These are phyloP conservation scores for Brettanomyces anomalus DNA, from an alignment of 805 yeast species.

Conservation along the genomic window DNA sequence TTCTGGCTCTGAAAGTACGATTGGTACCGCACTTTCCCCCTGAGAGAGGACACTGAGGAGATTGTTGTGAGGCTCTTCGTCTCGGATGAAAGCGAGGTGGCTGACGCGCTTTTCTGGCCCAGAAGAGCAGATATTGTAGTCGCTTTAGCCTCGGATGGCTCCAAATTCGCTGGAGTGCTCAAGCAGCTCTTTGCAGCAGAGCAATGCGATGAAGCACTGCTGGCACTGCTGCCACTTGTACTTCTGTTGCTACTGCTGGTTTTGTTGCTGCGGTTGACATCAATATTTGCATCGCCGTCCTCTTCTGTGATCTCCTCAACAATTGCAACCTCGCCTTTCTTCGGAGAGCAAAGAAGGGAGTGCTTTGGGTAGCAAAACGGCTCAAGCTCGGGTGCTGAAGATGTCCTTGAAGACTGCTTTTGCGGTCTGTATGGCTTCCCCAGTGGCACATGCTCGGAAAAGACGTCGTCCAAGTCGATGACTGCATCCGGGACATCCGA, in stretches of 20 bases:
- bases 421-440: neutral
- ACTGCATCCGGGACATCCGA: slow-evolving; percentile 25
- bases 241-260: neutral
- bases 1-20: slow-evolving; percentile 21
- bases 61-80: neutral
- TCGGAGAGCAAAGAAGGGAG: slow-evolving; percentile 23
- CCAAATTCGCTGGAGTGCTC: neutral
- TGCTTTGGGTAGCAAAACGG: slow-evolving; percentile 19
- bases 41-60: neutral
- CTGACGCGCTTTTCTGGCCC: neutral
- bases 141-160: neutral
- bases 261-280: neutral
- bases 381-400: slow-evolving; percentile 9
- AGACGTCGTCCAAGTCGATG: slow-evolving; percentile 26
- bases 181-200: slow-evolving; percentile 1
- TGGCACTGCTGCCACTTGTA: neutral
- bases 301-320: slow-evolving; percentile 23
- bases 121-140: neutral
- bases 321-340: slow-evolving; percentile 22
- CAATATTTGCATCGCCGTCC: neutral
- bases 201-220: neutral
- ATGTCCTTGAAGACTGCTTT: slow-evolving; percentile 4
- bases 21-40: slow-evolving; percentile 18
- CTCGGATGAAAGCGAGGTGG: neutral
- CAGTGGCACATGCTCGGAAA: slow-evolving; percentile 5